Evolutionary conservation across 495 filamentous ascomycete genomes (phyloP), one percentile per base, ranked within the genome.

Genomic region (Daldinia vernicosa): DNA sequence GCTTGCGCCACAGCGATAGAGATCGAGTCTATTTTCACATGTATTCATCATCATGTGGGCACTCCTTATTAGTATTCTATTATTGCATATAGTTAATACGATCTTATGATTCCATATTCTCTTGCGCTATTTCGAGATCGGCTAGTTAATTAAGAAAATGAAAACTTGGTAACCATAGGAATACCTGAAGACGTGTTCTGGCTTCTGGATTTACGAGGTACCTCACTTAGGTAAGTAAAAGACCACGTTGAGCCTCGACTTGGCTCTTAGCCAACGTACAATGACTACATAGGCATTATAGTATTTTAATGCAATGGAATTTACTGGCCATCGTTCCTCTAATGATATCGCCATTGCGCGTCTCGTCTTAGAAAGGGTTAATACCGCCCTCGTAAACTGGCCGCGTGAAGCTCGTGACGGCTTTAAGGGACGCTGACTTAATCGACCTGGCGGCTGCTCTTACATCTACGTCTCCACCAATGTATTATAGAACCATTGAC

Each of bases 371-470:
- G 37, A 51, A 57, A 53, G 43, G 58, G 32, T 54, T 58, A 47
- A 58, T 57, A 17, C 26, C 30, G 57, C 59, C 47, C 40, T 63
- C 26, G 3, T 15, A 67, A n/a, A 62, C 24, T 60, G 59, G 64
- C 59, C 60, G 27, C 22, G 26, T 40, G n/a, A 32, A 22, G 26
- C n/a, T 54, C 26, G 53, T 33, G 52, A 59, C 35, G 32, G 32
- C 32, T 33, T 28, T 30, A 62, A 32, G 53, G 53, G 17, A 30
- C 24, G 60, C 27, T 47, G 40, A 50, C 40, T 66, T 59, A 17
- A 60, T 61, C 63, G 52, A 39, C 26, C 70, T 66, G 70, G 70
- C 70, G 70, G 70, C 70, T 73, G 53, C 70, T 73, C 70, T 60
- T 58, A 70, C 70, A 63, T 14, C 53, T 19, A 19, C n/a, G 51